Evolutionary conservation across 805 yeast genomes (phyloP).

Genomic region (Candida gorgasii): DNA sequence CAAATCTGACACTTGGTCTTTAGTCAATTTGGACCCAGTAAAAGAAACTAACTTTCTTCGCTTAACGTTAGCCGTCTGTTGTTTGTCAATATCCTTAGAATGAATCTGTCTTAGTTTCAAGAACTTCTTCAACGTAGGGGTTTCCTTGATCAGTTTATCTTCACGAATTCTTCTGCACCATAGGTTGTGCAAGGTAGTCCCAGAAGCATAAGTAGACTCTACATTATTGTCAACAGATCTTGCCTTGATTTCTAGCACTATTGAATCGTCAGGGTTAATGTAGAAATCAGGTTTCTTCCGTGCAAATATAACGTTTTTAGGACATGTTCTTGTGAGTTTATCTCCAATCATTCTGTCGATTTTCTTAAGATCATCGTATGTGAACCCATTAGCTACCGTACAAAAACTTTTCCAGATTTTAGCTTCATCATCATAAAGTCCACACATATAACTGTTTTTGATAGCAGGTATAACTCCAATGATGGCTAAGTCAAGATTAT

Average conservation of each 20-base stretch:
- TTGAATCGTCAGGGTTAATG: conserved; percentile 76
- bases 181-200: conserved; percentile 73
- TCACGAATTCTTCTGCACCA: conserved; percentile 66
- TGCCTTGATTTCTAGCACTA: conserved; percentile 83
- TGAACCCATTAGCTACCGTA: conserved; percentile 82
- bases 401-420: conserved; percentile 66
- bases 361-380: conserved; percentile 57
- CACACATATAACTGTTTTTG: conserved; percentile 75
- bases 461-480: conserved; percentile 77
- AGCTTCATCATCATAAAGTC: conserved; percentile 50
- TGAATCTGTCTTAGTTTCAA: conserved; percentile 33
- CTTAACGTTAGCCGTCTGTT: conserved; percentile 30
- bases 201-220: conserved; percentile 55
- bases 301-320: conserved; percentile 51
- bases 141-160: conserved; percentile 63
- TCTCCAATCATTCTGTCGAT: conserved; percentile 59
- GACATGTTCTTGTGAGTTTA: conserved; percentile 36
- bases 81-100: conserved; percentile 24
- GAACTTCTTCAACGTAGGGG: conserved; percentile 59
- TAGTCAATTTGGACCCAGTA: conserved; percentile 12
- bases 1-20: conserved; percentile 24
- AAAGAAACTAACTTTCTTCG: conserved; percentile 16
- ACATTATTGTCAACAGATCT: conserved; percentile 59
- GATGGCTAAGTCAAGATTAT: conserved; percentile 74
- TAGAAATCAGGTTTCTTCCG: conserved; percentile 65